Conservation (phyloP, 2,329 filamentous ascomycete genomes). For the Xylaria sp. region DNA sequence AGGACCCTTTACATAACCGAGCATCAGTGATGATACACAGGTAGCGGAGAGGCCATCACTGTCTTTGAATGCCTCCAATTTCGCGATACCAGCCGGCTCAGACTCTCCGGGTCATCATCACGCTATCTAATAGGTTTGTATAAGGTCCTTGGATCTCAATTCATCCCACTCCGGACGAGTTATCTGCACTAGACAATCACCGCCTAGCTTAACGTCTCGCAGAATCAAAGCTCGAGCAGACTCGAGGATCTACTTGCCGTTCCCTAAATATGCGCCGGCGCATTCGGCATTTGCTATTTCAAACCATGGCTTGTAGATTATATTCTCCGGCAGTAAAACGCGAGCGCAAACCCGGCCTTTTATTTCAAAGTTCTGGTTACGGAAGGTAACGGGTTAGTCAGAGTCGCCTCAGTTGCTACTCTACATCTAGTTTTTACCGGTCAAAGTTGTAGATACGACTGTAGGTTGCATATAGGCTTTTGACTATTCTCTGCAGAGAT, state of each 20-base stretch:
- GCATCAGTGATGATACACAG: no score
- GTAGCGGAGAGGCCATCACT: no score
- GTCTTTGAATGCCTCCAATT: no score
- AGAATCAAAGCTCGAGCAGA: conserved; percentile 45
- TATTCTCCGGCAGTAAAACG: conserved; percentile 33
- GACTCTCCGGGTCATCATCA: neutral
- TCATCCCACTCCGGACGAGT: neutral
- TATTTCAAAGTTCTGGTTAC: conserved; percentile 56
- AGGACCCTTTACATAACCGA: conserved; percentile 41
- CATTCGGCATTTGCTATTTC: neutral
- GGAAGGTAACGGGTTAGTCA: conserved; percentile 44
- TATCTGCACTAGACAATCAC: conserved; percentile 39
- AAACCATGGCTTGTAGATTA: neutral
- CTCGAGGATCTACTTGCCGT: no score
- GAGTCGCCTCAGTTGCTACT: neutral
- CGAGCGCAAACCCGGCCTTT: conserved; percentile 54
- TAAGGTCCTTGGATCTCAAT: neutral
- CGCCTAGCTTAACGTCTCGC: no score
- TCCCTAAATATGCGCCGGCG: neutral
- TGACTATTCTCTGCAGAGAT: neutral
- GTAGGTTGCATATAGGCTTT: conserved; percentile 54
- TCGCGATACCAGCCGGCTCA: no score
- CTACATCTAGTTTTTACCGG: no score
- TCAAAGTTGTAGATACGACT: conserved; percentile 57
- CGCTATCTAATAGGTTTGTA: no score